Conservation (phyloP, 331 rosid species). For the Quercus phellos region DNA sequence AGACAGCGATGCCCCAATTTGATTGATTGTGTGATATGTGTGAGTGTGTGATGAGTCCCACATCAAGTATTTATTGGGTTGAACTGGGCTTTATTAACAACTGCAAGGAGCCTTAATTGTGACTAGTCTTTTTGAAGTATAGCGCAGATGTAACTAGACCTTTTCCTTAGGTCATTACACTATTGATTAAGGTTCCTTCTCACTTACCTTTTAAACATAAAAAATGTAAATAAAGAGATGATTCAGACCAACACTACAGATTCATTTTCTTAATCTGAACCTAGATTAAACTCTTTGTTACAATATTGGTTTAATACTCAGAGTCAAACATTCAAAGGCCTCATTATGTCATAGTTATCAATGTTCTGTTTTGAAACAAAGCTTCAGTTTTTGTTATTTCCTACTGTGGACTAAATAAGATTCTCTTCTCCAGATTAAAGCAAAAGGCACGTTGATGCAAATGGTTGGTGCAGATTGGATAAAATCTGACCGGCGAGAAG, state of each 20-base stretch:
- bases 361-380: background rate
- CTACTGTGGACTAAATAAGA: background rate
- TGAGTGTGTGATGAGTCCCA: too few species aligned
- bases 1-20: too few species aligned
- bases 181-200: background rate
- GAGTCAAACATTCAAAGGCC: background rate
- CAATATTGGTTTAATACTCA: background rate
- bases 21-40: too few species aligned
- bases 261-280: background rate
- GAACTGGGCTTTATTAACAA: too few species aligned
- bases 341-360: background rate
- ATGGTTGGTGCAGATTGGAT: constrained; percentile 89
- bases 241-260: background rate
- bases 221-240: background rate
- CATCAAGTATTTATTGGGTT: too few species aligned
- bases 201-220: background rate
- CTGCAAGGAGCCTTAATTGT: too few species aligned
- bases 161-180: too few species aligned
- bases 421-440: constrained; percentile 53
- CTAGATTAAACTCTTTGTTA: background rate
- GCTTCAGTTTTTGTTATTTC: background rate
- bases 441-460: constrained; percentile 59
- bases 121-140: too few species aligned
- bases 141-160: too few species aligned
- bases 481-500: constrained; percentile 55